Percentiles rank a stretch among this genome's conserved stretches.
phyloP scores from a whole-genome alignment of 163 green algal genomes.

The Chloromonas sp. region DNA sequence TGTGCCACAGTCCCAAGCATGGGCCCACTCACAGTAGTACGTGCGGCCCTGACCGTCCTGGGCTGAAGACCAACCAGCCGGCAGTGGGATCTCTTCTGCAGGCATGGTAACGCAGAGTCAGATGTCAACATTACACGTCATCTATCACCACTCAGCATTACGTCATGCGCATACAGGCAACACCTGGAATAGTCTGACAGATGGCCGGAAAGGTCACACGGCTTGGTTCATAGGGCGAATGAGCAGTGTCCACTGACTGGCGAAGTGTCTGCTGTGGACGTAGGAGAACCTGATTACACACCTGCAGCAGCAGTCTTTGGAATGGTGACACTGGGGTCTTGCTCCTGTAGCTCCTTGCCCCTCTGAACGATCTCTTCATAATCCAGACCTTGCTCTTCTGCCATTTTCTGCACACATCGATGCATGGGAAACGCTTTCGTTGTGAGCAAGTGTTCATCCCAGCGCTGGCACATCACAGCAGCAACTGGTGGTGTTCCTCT shows the following conservation, averaged over 20 bases:
- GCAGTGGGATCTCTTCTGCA: slow-evolving; percentile 20
- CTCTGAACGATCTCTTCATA: slow-evolving; percentile 27
- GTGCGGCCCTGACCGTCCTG: slow-evolving; percentile 18
- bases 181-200: too few relatives aligned
- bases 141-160: too few relatives aligned
- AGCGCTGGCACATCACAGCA: too few relatives aligned
- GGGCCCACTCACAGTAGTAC: slow-evolving; percentile 20
- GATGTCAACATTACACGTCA: too few relatives aligned
- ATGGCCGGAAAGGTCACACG: too few relatives aligned
- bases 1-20: not conserved
- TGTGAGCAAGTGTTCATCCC: not conserved
- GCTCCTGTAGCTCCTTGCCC: slow-evolving; percentile 26
- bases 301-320: slow-evolving; percentile 9
- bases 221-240: too few relatives aligned
- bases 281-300: not conserved
- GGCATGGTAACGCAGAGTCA: not conserved
- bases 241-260: too few relatives aligned
- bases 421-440: not conserved
- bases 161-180: too few relatives aligned
- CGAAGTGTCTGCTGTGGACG: not conserved
- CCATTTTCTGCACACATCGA: slow-evolving; percentile 15
- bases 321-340: slow-evolving; percentile 30
- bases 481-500: too few relatives aligned
- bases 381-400: slow-evolving; percentile 25
- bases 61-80: slow-evolving; percentile 9